phyloP scores from a whole-genome alignment of 495 filamentous ascomycete species.

The Aspergillus baeticus region DNA sequence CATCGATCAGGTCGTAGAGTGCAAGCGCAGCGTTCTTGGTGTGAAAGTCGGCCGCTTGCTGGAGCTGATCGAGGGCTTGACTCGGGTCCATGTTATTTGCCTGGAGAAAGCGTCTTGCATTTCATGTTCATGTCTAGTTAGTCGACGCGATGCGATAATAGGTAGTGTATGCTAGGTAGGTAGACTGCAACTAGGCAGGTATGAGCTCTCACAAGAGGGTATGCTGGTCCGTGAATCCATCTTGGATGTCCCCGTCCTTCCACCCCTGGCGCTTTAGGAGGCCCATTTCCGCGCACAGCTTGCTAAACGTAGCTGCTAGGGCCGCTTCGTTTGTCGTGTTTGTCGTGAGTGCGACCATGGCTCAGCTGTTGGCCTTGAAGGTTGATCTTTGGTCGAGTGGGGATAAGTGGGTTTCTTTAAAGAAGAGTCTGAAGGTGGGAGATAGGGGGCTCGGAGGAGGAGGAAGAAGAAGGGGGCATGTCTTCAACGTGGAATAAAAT shows the following conservation, averaged over 20 bases:
- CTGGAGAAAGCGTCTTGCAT: constrained; percentile 29
- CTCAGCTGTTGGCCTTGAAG: no score
- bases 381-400: no score
- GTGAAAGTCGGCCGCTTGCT: constrained; percentile 22
- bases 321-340: constrained; percentile 7
- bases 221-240: constrained; percentile 29
- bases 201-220: constrained; percentile 28
- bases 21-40: constrained; percentile 16
- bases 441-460: no score
- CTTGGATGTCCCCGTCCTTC: constrained; percentile 17
- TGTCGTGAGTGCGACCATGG: neutral
- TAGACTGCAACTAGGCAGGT: no score
- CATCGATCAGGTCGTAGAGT: constrained; percentile 25
- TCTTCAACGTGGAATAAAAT: no score
- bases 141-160: no score
- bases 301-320: constrained; percentile 18
- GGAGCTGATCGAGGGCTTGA: constrained; percentile 23
- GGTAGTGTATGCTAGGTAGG: no score
- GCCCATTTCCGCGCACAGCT: constrained; percentile 20
- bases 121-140: no score
- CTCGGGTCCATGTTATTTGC: constrained; percentile 24
- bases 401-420: no score
- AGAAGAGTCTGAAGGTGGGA: no score
- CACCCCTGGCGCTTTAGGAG: constrained; percentile 24
- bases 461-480: no score